Conservation (phyloP, 345 rosid genomes). For the Dovyalis caffra region DNA sequence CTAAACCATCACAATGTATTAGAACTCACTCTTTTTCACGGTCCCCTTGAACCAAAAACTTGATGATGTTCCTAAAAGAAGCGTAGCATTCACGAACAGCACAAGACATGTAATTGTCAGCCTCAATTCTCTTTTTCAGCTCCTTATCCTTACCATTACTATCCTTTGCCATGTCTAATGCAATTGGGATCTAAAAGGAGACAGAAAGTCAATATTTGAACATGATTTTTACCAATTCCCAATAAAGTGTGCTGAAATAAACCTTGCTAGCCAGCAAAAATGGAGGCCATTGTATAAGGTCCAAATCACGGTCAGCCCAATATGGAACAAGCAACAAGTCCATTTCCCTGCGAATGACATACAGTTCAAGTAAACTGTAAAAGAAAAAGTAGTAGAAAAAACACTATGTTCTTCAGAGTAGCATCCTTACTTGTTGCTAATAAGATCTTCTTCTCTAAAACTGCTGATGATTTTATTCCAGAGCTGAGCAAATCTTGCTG, state of each 20-base stretch:
- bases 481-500: slow-evolving; percentile 95
- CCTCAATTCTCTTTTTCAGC: slow-evolving; percentile 76
- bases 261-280: slow-evolving; percentile 99
- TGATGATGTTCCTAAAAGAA: slow-evolving; percentile 79
- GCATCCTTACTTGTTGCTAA: slow-evolving; percentile 57
- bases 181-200: slow-evolving; percentile 79
- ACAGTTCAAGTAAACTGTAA: slow-evolving; percentile 11
- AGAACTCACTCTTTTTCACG: slow-evolving; percentile 68
- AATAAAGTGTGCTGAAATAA: slow-evolving; percentile 14
- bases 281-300: slow-evolving; percentile 94
- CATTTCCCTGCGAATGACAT: slow-evolving; percentile 77
- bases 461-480: slow-evolving; percentile 97
- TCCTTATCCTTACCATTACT: slow-evolving; percentile 89
- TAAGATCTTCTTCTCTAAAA: slow-evolving; percentile 96
- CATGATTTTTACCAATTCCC: slow-evolving; percentile 5
- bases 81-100: slow-evolving; percentile 97
- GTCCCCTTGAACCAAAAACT: slow-evolving; percentile 66
- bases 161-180: slow-evolving; percentile 99
- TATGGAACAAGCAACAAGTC: slow-evolving; percentile 96
- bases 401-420: neutral
- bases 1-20: slow-evolving; percentile 2
- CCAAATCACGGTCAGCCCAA: slow-evolving; percentile 97
- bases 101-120: slow-evolving; percentile 78
- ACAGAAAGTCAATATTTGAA: slow-evolving; percentile 10
- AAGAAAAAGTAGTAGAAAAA: slow-evolving; percentile 2